A percentile compares a stretch with the other conserved stretches of the same genome.
Conservation (phyloP, 2,329 filamentous ascomycete species). For the Hymenoscyphus linearis region DNA sequence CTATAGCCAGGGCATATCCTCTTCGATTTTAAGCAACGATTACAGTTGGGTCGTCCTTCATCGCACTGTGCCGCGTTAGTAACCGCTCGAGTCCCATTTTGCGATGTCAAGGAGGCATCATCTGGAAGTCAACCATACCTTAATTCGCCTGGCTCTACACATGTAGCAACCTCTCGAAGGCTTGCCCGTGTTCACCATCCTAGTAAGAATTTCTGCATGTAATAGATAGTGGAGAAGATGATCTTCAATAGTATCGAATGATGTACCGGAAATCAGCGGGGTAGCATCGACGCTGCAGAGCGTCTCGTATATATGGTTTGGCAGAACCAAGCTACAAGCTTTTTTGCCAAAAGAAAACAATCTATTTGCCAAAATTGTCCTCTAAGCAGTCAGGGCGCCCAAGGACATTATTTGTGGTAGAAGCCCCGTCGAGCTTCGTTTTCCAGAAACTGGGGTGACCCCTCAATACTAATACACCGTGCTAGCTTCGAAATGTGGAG, state of each 20-base stretch:
- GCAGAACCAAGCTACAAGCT: not conserved
- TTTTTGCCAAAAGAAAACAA: not conserved
- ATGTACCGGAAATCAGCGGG: not conserved
- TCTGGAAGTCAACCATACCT: constrained; percentile 40
- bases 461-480: not conserved
- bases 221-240: not conserved
- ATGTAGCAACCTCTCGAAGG: constrained; percentile 61
- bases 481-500: not conserved
- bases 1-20: constrained; percentile 61
- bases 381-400: not conserved
- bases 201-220: not conserved
- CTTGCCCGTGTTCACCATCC: constrained; percentile 10
- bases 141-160: constrained; percentile 66
- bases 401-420: not conserved
- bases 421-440: not conserved
- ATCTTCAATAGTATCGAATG: not conserved
- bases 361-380: not conserved
- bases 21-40: constrained; percentile 57
- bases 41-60: constrained; percentile 59
- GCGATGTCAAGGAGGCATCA: not conserved
- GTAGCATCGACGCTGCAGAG: not conserved
- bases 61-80: constrained; percentile 46
- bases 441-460: not conserved
- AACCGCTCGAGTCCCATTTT: no score
- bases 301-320: not conserved